Percentiles rank a stretch among this genome's conserved stretches.
Evolutionary conservation across 2,329 filamentous ascomycete genomes (phyloP).

Genomic region (Aspergillus floridensis): DNA sequence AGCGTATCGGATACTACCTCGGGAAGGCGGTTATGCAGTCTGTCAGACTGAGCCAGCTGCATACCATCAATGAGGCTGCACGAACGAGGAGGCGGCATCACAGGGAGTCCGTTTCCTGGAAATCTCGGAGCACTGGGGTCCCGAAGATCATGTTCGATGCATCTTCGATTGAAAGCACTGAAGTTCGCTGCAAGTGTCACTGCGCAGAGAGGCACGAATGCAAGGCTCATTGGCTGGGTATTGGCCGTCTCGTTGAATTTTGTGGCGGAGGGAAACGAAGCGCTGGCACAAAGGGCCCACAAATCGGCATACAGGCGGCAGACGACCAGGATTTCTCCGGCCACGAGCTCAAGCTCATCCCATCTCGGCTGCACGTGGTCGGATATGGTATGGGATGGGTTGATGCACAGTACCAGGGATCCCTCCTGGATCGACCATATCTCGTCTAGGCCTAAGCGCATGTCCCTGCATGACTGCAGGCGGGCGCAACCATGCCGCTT

Average conservation of each 20-base stretch:
- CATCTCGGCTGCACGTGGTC: conserved; percentile 12
- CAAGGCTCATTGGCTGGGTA: conserved; percentile 16
- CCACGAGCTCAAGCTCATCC: conserved; percentile 30
- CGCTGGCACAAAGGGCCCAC: conserved; percentile 34
- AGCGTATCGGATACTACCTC: conserved; percentile 18
- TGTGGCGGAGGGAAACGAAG: conserved; percentile 17
- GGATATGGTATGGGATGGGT: conserved; percentile 22
- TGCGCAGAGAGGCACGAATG: conserved; percentile 34
- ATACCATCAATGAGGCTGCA: conserved; percentile 27
- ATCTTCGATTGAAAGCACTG: conserved; percentile 24
- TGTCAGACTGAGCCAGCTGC: conserved; percentile 17
- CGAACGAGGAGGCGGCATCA: conserved; percentile 27
- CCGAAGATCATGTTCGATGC: conserved; percentile 6
- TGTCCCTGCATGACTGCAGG: conserved; percentile 26
- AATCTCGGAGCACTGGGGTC: conserved; percentile 7
- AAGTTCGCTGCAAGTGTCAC: conserved; percentile 34
- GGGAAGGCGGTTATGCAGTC: conserved; percentile 17
- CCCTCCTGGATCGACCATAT: conserved; percentile 31
- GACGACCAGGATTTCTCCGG: conserved; percentile 32
- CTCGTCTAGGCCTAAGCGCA: conserved; percentile 22
- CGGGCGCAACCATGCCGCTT: conserved; percentile 19
- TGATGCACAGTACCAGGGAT: conserved; percentile 29
- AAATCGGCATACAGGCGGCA: conserved; percentile 33
- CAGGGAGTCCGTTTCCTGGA: conserved; percentile 27
- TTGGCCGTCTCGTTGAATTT: not conserved